A percentile compares a stretch with the other conserved stretches of the same genome.
Conservation (phyloP, 108 stramenopile genomes). For the Phaeodactylum tricornutum region DNA sequence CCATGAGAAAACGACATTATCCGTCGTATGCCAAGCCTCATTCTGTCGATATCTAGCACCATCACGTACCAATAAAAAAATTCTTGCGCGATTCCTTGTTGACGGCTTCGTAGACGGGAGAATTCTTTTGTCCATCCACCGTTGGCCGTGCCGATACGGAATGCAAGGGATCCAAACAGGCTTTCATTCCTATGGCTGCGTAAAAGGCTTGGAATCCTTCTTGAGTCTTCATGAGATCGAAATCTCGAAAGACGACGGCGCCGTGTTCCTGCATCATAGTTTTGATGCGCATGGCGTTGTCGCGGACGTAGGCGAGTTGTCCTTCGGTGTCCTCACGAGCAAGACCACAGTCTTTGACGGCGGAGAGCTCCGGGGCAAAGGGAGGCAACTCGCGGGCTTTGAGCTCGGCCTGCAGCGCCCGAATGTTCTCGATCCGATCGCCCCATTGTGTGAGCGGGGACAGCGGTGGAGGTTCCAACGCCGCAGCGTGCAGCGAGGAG, state of each 20-base stretch:
- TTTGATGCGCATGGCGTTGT: slow-evolving; percentile 63
- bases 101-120: slow-evolving; percentile 83
- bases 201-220: slow-evolving; percentile 78
- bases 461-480: slow-evolving; percentile 27
- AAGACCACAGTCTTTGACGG: slow-evolving; percentile 40
- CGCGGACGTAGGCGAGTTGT: slow-evolving; percentile 52
- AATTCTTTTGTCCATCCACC: slow-evolving; percentile 70
- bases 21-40: no score
- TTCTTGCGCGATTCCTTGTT: slow-evolving; percentile 88
- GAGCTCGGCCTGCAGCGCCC: slow-evolving; percentile 33
- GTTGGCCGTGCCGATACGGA: slow-evolving; percentile 77
- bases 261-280: slow-evolving; percentile 53
- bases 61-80: slow-evolving; percentile 76
- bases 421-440: slow-evolving; percentile 45
- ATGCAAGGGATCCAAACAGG: slow-evolving; percentile 80
- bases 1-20: no score
- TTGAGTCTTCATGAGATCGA: slow-evolving; percentile 75
- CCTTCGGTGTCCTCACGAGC: slow-evolving; percentile 31
- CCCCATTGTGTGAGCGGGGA: slow-evolving; percentile 70
- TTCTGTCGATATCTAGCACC: no score
- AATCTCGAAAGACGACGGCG: slow-evolving; percentile 75
- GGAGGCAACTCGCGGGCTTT: slow-evolving; percentile 28
- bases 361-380: slow-evolving; percentile 52
- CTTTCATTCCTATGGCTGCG: slow-evolving; percentile 67
- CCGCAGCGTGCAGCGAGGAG: no score